Evolutionary conservation across 2,329 filamentous ascomycete genomes (phyloP).

Genomic region (Falciphora oryzae): DNA sequence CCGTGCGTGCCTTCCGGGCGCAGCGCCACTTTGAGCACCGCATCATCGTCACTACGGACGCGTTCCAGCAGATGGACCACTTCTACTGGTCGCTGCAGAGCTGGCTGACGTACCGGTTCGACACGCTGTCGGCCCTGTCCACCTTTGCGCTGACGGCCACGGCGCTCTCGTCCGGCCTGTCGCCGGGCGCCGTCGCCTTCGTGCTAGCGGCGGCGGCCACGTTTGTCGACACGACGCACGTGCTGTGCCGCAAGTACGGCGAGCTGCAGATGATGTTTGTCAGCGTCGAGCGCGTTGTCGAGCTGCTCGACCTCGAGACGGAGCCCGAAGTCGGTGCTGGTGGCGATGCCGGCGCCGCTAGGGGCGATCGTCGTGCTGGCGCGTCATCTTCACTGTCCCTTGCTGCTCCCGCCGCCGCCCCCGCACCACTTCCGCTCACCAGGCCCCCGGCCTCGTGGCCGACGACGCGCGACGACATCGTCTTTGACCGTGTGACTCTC

Average conservation of each 20-base stretch:
- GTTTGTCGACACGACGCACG: slow-evolving; percentile 65
- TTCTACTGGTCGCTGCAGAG: slow-evolving; percentile 88
- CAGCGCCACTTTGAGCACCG: slow-evolving; percentile 73
- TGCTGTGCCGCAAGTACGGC: slow-evolving; percentile 73
- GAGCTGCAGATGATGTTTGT: slow-evolving; percentile 89
- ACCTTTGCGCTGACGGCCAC: slow-evolving; percentile 69
- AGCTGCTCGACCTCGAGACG: slow-evolving; percentile 72
- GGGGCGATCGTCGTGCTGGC: neutral
- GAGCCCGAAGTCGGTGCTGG: slow-evolving; percentile 61
- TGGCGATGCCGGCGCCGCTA: neutral
- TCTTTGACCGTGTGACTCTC: slow-evolving; percentile 72
- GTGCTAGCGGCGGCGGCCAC: slow-evolving; percentile 67
- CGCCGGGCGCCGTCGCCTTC: slow-evolving; percentile 76
- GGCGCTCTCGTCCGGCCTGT: slow-evolving; percentile 68
- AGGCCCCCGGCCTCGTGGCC: slow-evolving; percentile 73
- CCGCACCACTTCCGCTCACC: neutral
- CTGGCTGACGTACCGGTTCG: slow-evolving; percentile 79
- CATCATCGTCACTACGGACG: slow-evolving; percentile 76
- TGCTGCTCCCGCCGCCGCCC: too few relatives aligned
- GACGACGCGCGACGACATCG: slow-evolving; percentile 61
- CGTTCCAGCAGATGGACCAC: slow-evolving; percentile 91
- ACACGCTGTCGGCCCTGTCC: slow-evolving; percentile 63
- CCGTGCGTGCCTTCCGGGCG: slow-evolving; percentile 76
- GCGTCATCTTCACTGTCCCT: neutral
- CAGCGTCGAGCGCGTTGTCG: slow-evolving; percentile 79